A percentile compares a stretch with the other conserved stretches of the same genome.
phyloP scores from a whole-genome alignment of 768 basidiomycete genomes.

The Lactarius psammicola region DNA sequence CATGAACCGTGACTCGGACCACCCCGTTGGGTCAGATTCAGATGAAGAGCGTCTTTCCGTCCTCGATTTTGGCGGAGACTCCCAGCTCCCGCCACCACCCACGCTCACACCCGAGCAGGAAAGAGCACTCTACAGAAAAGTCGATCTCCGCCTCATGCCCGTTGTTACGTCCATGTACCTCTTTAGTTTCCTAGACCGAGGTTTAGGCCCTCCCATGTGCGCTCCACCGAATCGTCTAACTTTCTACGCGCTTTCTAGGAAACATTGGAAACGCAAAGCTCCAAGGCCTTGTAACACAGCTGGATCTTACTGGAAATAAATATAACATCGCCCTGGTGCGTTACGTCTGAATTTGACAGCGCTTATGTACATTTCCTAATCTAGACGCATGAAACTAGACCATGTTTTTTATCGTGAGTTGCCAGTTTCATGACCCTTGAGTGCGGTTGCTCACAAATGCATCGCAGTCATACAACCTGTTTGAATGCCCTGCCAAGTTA shows the following conservation, averaged over 20 bases:
- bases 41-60: conserved; percentile 10
- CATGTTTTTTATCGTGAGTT: conserved; percentile 65
- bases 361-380: neutral
- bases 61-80: conserved; percentile 21
- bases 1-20: neutral
- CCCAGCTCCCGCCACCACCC: conserved; percentile 21
- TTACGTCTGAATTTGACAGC: conserved; percentile 16
- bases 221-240: neutral
- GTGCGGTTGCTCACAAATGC: neutral
- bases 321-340: conserved; percentile 66
- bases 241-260: conserved; percentile 38
- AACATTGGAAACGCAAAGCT: conserved; percentile 69
- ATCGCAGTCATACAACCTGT: conserved; percentile 54
- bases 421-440: neutral
- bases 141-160: conserved; percentile 36
- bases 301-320: conserved; percentile 54
- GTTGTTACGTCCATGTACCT: conserved; percentile 36
- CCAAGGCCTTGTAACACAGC: conserved; percentile 56
- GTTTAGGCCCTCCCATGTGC: conserved; percentile 22
- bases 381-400: conserved; percentile 42
- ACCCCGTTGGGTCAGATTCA: neutral
- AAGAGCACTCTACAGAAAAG: conserved; percentile 36
- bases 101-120: conserved; percentile 48
- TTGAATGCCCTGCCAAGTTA: conserved; percentile 71
- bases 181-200: conserved; percentile 35